Conservation (phyloP, 371 early-diverging fungal species). For the Zychaea mexicana region DNA sequence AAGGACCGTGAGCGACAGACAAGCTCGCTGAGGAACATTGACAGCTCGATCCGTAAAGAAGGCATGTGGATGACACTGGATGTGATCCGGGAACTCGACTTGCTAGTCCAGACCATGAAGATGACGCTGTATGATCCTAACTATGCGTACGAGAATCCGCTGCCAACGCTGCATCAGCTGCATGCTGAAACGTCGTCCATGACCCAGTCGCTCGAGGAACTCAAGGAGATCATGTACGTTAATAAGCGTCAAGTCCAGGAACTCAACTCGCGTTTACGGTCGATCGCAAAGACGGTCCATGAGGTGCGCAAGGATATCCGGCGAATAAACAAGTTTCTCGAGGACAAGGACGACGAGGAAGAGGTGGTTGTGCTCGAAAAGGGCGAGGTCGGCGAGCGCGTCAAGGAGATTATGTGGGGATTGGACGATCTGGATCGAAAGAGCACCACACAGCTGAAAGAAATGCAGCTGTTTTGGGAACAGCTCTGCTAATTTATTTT, state of each 20-base stretch:
- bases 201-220: slow-evolving; percentile 49
- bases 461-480: slow-evolving; percentile 54
- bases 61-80: slow-evolving; percentile 40
- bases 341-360: slow-evolving; percentile 52
- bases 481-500: neutral
- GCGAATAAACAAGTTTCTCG: slow-evolving; percentile 45
- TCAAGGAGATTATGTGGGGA: slow-evolving; percentile 58
- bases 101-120: slow-evolving; percentile 31
- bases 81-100: slow-evolving; percentile 37
- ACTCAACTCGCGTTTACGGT: slow-evolving; percentile 43
- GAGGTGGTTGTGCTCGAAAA: slow-evolving; percentile 50
- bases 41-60: slow-evolving; percentile 43
- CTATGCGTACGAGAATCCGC: slow-evolving; percentile 44
- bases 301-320: slow-evolving; percentile 56
- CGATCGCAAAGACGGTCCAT: slow-evolving; percentile 55
- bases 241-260: slow-evolving; percentile 54
- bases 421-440: slow-evolving; percentile 50
- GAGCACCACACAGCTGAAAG: slow-evolving; percentile 37
- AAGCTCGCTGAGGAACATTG: slow-evolving; percentile 38
- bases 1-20: slow-evolving; percentile 53
- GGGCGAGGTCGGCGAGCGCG: slow-evolving; percentile 50
- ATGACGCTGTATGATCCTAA: slow-evolving; percentile 36
- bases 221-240: slow-evolving; percentile 56
- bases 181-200: slow-evolving; percentile 44
- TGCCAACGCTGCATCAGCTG: slow-evolving; percentile 38